Conservation (phyloP, 495 filamentous ascomycete species). For the Aspergillus biplanus region DNA sequence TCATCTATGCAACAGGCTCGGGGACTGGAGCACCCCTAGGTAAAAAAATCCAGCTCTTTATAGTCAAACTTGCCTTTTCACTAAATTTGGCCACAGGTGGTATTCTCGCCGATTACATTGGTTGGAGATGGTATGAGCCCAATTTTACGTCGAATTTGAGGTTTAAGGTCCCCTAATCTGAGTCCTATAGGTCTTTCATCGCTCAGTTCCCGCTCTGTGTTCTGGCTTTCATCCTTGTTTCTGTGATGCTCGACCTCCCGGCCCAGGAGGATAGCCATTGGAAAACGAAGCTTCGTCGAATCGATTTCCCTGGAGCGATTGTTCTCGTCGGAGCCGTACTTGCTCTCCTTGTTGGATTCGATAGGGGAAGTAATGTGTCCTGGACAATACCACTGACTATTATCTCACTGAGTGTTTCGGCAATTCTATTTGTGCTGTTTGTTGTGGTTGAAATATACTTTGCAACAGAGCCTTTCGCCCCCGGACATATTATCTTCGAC, state of each 20-base stretch:
- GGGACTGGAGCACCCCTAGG: constrained; percentile 75
- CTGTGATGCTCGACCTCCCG: constrained; percentile 64
- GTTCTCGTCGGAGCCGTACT: constrained; percentile 73
- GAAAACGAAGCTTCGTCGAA: constrained; percentile 67
- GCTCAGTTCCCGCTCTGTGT: constrained; percentile 72
- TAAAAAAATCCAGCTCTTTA: constrained; percentile 15
- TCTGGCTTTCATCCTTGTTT: constrained; percentile 67
- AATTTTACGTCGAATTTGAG: not conserved
- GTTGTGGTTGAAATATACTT: constrained; percentile 70
- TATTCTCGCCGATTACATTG: constrained; percentile 71
- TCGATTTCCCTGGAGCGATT: constrained; percentile 80
- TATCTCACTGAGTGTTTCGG: constrained; percentile 57
- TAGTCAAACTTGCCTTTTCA: not conserved
- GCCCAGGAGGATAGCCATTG: constrained; percentile 56
- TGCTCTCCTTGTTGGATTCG: constrained; percentile 72
- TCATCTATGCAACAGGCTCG: constrained; percentile 73
- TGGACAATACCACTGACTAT: constrained; percentile 67
- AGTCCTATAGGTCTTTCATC: constrained; percentile 63
- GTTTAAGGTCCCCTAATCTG: constrained; percentile 10
- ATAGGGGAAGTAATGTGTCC: constrained; percentile 75
- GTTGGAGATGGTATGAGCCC: constrained; percentile 75
- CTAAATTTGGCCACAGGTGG: constrained; percentile 48
- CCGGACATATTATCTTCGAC: constrained; percentile 77
- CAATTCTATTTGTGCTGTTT: constrained; percentile 68
- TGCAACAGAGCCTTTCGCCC: constrained; percentile 80